Evolutionary conservation across 345 rosid species (phyloP).

Genomic region (Alliaria petiolata): DNA sequence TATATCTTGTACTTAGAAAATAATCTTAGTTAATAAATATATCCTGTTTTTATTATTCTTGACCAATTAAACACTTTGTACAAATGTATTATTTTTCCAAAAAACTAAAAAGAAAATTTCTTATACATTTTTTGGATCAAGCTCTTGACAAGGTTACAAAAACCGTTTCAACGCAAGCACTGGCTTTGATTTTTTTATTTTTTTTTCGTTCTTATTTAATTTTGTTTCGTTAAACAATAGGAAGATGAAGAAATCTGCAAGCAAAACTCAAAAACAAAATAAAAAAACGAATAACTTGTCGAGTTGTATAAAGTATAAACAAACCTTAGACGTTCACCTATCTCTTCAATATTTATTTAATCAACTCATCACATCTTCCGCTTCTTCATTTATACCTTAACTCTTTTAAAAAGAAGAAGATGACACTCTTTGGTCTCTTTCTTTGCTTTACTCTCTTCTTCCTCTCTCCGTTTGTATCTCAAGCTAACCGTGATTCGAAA

Average conservation of each 20-base stretch:
- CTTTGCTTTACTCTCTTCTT: slow-evolving; percentile 2
- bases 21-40: too few relatives aligned
- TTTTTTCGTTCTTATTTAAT: background rate
- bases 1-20: too few relatives aligned
- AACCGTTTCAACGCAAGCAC: background rate
- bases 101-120: too few relatives aligned
- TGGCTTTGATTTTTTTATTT: background rate
- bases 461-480: slow-evolving; percentile 8
- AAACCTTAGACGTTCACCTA: background rate
- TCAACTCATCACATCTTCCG: background rate
- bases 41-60: too few relatives aligned
- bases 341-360: slow-evolving; percentile 6
- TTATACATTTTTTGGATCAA: too few relatives aligned
- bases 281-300: slow-evolving; percentile 7
- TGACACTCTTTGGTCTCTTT: slow-evolving; percentile 8
- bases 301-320: slow-evolving; percentile 26
- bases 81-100: too few relatives aligned
- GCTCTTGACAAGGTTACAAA: too few relatives aligned
- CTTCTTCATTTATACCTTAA: background rate
- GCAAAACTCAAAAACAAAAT: background rate
- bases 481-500: slow-evolving; percentile 19
- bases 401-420: slow-evolving; percentile 5
- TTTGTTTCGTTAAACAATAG: background rate
- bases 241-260: too few relatives aligned
- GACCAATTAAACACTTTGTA: too few relatives aligned